Evolutionary conservation across 306 rosid genomes (phyloP).

Genomic region (Prinsepia uniflora): DNA sequence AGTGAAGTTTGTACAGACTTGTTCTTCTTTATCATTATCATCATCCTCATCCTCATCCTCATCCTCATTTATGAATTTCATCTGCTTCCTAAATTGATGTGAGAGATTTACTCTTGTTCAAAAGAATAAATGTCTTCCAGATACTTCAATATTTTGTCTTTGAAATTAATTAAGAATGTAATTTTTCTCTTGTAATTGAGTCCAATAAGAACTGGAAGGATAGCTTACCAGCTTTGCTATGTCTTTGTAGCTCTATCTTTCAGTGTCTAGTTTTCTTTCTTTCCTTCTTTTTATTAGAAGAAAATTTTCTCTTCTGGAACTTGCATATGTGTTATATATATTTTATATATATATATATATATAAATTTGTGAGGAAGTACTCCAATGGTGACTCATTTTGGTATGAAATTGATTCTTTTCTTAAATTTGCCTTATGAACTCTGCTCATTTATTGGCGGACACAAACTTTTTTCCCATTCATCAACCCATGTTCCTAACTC

Average conservation of each 20-base stretch:
- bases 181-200: neutral
- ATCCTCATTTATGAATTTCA: neutral
- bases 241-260: neutral
- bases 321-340: neutral
- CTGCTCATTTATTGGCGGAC: constrained; percentile 1
- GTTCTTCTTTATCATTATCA: neutral
- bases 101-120: neutral
- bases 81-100: neutral
- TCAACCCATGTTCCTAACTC: neutral
- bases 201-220: constrained; percentile 2
- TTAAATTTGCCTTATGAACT: no score
- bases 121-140: neutral
- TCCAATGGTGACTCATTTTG: no score
- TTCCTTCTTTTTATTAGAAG: no score
- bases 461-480: neutral
- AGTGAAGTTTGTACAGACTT: neutral
- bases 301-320: neutral
- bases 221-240: no score
- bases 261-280: neutral
- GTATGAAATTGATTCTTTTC: no score
- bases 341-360: no score
- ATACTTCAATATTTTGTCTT: neutral
- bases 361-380: no score
- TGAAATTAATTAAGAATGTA: neutral
- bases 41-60: neutral